Percentiles rank a stretch among this genome's conserved stretches.
Evolutionary conservation across 176 grass and related monocot genomes (phyloP).

Genomic region (Melocanna baccifera): DNA sequence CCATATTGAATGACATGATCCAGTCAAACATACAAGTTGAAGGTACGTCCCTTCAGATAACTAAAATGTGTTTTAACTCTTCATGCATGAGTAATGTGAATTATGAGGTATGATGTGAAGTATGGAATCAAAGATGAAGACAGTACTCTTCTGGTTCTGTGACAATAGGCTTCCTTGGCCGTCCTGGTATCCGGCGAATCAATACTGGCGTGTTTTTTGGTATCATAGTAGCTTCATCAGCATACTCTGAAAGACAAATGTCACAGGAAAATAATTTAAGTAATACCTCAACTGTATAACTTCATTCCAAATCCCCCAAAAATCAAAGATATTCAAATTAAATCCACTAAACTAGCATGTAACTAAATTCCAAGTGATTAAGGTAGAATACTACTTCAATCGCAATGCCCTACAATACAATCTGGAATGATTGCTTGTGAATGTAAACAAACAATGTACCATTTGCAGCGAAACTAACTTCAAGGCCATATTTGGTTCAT

Average conservation of each 20-base stretch:
- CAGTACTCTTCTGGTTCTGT: constrained; percentile 80
- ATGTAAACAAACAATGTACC: constrained; percentile 2
- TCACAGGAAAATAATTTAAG: constrained; percentile 43
- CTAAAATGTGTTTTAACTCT: constrained; percentile 9
- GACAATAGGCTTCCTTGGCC: constrained; percentile 74
- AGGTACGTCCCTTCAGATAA: constrained; percentile 2
- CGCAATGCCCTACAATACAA: not conserved
- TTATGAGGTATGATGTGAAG: constrained; percentile 22
- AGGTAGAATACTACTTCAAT: constrained; percentile 16
- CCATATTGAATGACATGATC: constrained; percentile 19
- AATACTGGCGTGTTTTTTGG: constrained; percentile 97
- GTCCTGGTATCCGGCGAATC: constrained; percentile 92
- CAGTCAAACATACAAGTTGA: constrained; percentile 21
- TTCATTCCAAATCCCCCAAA: constrained; percentile 18
- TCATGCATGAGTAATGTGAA: constrained; percentile 27
- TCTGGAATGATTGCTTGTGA: not conserved
- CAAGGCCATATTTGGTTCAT: constrained; percentile 10
- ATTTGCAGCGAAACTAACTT: not conserved
- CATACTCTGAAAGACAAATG: constrained; percentile 87
- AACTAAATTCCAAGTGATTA: not conserved
- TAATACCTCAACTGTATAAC: constrained; percentile 10
- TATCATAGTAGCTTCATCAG: constrained; percentile 89
- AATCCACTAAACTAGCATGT: not conserved
- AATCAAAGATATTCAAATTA: not conserved
- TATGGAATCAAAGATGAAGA: constrained; percentile 56